These are phyloP conservation scores for Phytopythium boreale DNA, from an alignment of 352 stramenopile species.

Conservation along the genomic window DNA sequence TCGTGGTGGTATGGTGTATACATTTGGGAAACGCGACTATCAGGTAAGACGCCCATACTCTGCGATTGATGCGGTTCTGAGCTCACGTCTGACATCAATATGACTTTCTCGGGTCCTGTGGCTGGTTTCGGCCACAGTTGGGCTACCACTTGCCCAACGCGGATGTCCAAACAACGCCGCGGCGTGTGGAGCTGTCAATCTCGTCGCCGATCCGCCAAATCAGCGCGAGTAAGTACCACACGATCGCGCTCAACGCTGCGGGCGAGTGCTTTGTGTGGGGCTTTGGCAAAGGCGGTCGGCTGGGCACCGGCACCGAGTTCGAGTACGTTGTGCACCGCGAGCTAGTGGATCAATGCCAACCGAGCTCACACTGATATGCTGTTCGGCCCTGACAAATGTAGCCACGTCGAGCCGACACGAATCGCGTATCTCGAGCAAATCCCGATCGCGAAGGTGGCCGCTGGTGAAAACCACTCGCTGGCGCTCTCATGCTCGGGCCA, in stretches of 20 bases:
- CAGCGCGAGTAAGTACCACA: constrained; percentile 81
- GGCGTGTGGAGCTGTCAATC: constrained; percentile 56
- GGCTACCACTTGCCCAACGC: constrained; percentile 82
- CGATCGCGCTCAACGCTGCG: constrained; percentile 54
- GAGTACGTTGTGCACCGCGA: constrained; percentile 36
- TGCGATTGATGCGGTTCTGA: neutral
- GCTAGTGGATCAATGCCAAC: neutral
- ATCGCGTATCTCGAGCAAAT: constrained; percentile 45
- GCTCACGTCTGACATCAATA: neutral
- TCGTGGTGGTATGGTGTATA: constrained; percentile 64
- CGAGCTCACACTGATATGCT: neutral
- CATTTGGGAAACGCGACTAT: constrained; percentile 83
- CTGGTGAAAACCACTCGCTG: constrained; percentile 80
- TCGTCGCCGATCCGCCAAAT: constrained; percentile 55
- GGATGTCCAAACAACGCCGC: constrained; percentile 63
- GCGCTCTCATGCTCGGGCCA: constrained; percentile 62
- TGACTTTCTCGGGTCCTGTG: neutral
- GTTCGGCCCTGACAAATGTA: constrained; percentile 5
- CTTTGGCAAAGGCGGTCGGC: constrained; percentile 75
- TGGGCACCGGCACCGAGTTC: constrained; percentile 75
- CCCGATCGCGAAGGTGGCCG: constrained; percentile 60
- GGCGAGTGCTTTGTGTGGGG: constrained; percentile 81
- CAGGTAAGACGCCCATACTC: constrained; percentile 33
- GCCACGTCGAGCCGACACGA: constrained; percentile 60
- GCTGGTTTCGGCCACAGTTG: constrained; percentile 27